These are phyloP conservation scores for Jasminum sambac DNA, from an alignment of 257 asterid species.

Conservation along the genomic window DNA sequence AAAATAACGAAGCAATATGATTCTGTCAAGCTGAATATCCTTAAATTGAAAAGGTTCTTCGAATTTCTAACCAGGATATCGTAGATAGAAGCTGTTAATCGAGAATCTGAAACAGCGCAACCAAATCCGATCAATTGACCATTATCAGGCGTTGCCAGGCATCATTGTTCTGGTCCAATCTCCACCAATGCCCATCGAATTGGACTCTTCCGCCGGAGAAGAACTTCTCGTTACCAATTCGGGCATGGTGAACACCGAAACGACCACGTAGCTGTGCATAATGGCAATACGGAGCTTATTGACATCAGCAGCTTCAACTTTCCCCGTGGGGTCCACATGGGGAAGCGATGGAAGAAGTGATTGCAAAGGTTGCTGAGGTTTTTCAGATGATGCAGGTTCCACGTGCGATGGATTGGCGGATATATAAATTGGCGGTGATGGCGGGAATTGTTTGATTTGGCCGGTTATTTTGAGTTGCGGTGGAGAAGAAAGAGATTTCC, in stretches of 20 bases:
- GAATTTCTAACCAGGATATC: conserved; percentile 77
- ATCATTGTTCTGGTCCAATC: conserved; percentile 55
- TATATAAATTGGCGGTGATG: conserved; percentile 56
- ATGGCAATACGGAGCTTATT: conserved; percentile 67
- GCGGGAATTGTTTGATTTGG: conserved; percentile 23
- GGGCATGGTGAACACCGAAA: conserved; percentile 70
- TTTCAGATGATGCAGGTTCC: conserved; percentile 44
- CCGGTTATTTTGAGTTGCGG: conserved; percentile 38
- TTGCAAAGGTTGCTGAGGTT: conserved; percentile 71
- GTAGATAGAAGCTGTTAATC: conserved; percentile 70
- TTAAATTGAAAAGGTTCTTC: neutral
- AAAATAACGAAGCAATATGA: neutral
- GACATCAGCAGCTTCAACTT: conserved; percentile 57
- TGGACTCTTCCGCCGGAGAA: conserved; percentile 17
- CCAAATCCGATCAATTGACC: conserved; percentile 86
- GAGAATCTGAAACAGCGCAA: conserved; percentile 83
- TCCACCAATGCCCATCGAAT: conserved; percentile 50
- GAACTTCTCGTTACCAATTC: conserved; percentile 26
- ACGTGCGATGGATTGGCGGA: conserved; percentile 64
- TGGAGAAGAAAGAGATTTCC: conserved; percentile 29
- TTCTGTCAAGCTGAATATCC: conserved; percentile 2
- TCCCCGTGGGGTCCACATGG: conserved; percentile 53
- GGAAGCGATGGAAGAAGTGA: conserved; percentile 90
- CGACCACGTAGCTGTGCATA: conserved; percentile 68
- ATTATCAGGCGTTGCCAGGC: conserved; percentile 69